Evolutionary conservation across 371 early-diverging fungal species (phyloP).

Genomic region (Phascolomyces articulosus): DNA sequence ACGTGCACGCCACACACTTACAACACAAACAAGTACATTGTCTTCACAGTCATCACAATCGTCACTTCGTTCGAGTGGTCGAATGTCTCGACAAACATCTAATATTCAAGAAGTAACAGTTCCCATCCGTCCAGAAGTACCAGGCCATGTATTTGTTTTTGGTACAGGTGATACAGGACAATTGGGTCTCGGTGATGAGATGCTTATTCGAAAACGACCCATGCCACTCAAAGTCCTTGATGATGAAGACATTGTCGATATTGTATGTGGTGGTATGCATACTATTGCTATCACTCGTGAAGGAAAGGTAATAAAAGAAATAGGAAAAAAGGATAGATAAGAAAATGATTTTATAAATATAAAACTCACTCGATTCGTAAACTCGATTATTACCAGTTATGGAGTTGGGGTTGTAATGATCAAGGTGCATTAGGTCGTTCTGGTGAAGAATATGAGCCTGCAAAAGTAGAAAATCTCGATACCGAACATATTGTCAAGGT

Average conservation of each 20-base stretch:
- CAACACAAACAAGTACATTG: slow-evolving; percentile 1
- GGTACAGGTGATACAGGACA: slow-evolving; percentile 98
- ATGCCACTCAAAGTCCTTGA: slow-evolving; percentile 69
- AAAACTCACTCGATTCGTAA: too few relatives aligned
- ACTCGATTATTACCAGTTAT: too few relatives aligned
- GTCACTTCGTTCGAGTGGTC: background rate
- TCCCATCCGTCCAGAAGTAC: slow-evolving; percentile 23
- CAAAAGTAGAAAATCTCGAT: slow-evolving; percentile 68
- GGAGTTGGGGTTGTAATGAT: slow-evolving; percentile 99
- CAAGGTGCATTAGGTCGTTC: slow-evolving; percentile 93
- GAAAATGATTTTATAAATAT: too few relatives aligned
- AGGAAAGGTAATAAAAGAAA: slow-evolving; percentile 67
- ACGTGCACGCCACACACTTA: slow-evolving; percentile 2
- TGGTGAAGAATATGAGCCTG: slow-evolving; percentile 81
- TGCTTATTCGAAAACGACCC: slow-evolving; percentile 75
- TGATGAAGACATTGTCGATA: slow-evolving; percentile 66
- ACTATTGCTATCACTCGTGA: slow-evolving; percentile 78
- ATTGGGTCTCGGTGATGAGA: slow-evolving; percentile 90
- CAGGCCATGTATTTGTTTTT: slow-evolving; percentile 86
- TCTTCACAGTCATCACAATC: background rate
- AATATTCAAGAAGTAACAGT: background rate
- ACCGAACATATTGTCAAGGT: slow-evolving; percentile 79
- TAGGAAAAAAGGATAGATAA: too few relatives aligned
- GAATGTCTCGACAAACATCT: background rate
- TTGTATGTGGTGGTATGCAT: slow-evolving; percentile 93